Evolutionary conservation across 352 stramenopile species (phyloP).

Genomic region (Globisporangium splendens): DNA sequence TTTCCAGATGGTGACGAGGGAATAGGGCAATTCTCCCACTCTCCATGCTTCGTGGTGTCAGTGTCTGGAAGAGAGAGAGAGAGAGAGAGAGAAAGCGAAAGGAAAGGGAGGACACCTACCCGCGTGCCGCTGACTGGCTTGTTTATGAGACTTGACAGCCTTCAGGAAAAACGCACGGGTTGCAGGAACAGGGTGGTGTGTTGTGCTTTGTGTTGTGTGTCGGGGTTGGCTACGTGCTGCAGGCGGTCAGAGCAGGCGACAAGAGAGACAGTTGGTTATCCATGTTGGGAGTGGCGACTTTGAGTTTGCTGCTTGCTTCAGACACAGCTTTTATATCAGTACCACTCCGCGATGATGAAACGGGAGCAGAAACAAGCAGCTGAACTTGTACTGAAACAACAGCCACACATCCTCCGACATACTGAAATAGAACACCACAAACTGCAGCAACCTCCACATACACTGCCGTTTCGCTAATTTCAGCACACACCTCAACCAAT

Average conservation of each 20-base stretch:
- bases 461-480: too few species aligned
- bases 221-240: too few species aligned
- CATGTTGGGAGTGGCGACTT: slow-evolving; percentile 5
- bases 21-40: neutral
- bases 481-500: too few species aligned
- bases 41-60: neutral
- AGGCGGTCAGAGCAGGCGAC: neutral
- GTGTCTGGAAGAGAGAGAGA: too few species aligned
- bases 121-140: neutral
- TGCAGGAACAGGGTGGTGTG: neutral
- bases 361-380: neutral
- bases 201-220: too few species aligned
- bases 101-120: neutral
- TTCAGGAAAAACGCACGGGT: neutral
- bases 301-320: too few species aligned
- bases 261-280: slow-evolving; percentile 15
- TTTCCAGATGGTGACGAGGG: neutral
- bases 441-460: too few species aligned
- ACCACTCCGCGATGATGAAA: neutral
- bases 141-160: neutral
- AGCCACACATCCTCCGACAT: too few species aligned
- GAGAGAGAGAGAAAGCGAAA: neutral
- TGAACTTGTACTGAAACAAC: neutral
- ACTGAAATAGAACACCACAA: too few species aligned
- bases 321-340: neutral